Evolutionary conservation across 257 asterid genomes (phyloP).

Genomic region (Penstemon barbatus): DNA sequence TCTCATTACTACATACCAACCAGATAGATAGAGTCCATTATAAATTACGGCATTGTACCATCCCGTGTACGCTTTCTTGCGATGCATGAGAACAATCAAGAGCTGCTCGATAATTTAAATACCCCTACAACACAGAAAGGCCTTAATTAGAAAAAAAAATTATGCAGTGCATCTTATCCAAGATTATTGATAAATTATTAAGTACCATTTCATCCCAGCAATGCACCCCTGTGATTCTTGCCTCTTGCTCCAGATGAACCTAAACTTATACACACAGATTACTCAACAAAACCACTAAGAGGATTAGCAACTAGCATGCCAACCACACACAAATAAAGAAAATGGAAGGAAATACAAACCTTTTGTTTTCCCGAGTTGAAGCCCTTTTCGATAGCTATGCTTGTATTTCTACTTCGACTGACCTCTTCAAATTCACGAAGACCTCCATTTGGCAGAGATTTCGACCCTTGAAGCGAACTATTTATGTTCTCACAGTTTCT

Average conservation of each 20-base stretch:
- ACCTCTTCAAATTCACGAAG: slow-evolving; percentile 36
- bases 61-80: slow-evolving; percentile 24
- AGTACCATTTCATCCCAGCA: slow-evolving; percentile 36
- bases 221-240: slow-evolving; percentile 19
- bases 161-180: slow-evolving; percentile 4
- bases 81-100: slow-evolving; percentile 32
- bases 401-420: slow-evolving; percentile 20
- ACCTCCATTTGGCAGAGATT: slow-evolving; percentile 30
- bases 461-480: slow-evolving; percentile 24
- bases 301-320: slow-evolving; percentile 10
- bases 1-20: slow-evolving; percentile 15
- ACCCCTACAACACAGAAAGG: slow-evolving; percentile 35
- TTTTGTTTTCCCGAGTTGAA: slow-evolving; percentile 30
- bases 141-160: slow-evolving; percentile 2
- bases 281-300: not conserved
- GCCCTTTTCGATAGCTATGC: slow-evolving; percentile 24
- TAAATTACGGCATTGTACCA: slow-evolving; percentile 22
- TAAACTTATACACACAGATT: slow-evolving; percentile 8
- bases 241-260: slow-evolving; percentile 37
- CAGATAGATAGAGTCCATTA: slow-evolving; percentile 13
- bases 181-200: slow-evolving; percentile 17
- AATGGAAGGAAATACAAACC: slow-evolving; percentile 18
- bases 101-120: slow-evolving; percentile 26
- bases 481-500: slow-evolving; percentile 38
- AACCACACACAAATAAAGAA: not conserved